Evolutionary conservation across 2,329 filamentous ascomycete species (phyloP).

Genomic region (Stachybotrys elegans): DNA sequence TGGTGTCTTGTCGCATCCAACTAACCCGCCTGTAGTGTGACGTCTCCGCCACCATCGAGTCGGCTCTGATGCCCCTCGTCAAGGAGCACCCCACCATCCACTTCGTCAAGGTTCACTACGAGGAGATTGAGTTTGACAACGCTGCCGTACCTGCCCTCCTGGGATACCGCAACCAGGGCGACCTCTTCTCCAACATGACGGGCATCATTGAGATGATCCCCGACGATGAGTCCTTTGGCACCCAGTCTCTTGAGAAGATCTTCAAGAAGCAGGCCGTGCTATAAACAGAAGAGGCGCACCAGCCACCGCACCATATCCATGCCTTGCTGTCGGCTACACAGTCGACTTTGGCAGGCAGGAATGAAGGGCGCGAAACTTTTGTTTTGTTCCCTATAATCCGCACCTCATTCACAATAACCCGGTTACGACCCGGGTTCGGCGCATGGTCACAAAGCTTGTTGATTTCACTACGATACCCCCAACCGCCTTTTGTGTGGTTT

Average conservation of each 20-base stretch:
- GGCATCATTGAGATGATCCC: conserved; percentile 85
- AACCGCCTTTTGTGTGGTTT: conserved; percentile 11
- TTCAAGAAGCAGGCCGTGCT: conserved; percentile 49
- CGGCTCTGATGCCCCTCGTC: conserved; percentile 71
- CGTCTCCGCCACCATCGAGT: conserved; percentile 73
- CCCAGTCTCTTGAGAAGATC: conserved; percentile 45
- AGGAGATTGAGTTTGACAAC: conserved; percentile 90
- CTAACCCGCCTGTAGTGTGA: conserved; percentile 55
- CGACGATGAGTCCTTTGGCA: conserved; percentile 56
- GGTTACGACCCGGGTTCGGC: no score
- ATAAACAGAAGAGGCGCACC: conserved; percentile 28
- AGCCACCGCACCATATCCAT: no score
- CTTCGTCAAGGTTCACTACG: conserved; percentile 87
- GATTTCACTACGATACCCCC: background rate
- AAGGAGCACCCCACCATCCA: conserved; percentile 64
- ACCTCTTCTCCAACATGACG: conserved; percentile 85
- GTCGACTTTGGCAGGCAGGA: no score
- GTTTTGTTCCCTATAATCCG: background rate
- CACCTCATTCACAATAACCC: background rate
- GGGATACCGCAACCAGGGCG: conserved; percentile 80
- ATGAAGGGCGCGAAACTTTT: background rate
- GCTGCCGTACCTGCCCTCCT: conserved; percentile 83
- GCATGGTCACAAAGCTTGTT: no score
- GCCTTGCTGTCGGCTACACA: no score
- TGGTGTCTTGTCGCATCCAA: background rate